phyloP scores from a whole-genome alignment of 139 green algal species.

The Micractinium sp. region DNA sequence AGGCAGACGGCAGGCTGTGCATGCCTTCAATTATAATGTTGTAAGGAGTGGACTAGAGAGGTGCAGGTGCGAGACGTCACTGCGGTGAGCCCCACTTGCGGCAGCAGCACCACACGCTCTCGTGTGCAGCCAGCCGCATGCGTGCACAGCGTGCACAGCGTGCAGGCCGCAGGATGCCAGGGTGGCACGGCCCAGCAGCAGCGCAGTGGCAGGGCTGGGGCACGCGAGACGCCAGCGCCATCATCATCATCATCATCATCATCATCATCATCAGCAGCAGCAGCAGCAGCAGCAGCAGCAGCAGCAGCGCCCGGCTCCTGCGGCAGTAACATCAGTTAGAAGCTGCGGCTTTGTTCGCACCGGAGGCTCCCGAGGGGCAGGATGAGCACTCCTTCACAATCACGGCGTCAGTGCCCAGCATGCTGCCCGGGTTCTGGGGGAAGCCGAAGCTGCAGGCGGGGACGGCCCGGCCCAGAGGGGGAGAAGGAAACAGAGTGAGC shows the following conservation, averaged over 20 bases:
- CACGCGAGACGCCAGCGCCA: neutral
- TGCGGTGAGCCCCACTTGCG: too few relatives aligned
- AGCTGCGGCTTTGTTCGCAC: neutral
- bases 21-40: too few relatives aligned
- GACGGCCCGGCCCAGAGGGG: too few relatives aligned
- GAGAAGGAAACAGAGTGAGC: too few relatives aligned
- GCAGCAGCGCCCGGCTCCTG: neutral
- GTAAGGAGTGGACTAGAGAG: too few relatives aligned
- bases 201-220: neutral
- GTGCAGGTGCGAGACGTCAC: too few relatives aligned
- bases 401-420: neutral
- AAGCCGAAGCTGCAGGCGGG: slow-evolving; percentile 1
- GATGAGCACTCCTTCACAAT: slow-evolving; percentile 17
- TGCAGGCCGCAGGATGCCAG: neutral
- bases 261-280: neutral
- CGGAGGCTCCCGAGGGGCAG: slow-evolving; percentile 11
- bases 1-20: too few relatives aligned
- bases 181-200: too few relatives aligned
- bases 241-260: too few relatives aligned
- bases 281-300: too few relatives aligned
- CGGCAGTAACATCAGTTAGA: too few relatives aligned
- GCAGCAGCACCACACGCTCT: too few relatives aligned
- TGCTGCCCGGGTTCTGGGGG: neutral
- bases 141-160: neutral
- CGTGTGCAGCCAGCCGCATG: neutral